phyloP scores from a whole-genome alignment of 2,329 filamentous ascomycete genomes.

The Alternaria panax region DNA sequence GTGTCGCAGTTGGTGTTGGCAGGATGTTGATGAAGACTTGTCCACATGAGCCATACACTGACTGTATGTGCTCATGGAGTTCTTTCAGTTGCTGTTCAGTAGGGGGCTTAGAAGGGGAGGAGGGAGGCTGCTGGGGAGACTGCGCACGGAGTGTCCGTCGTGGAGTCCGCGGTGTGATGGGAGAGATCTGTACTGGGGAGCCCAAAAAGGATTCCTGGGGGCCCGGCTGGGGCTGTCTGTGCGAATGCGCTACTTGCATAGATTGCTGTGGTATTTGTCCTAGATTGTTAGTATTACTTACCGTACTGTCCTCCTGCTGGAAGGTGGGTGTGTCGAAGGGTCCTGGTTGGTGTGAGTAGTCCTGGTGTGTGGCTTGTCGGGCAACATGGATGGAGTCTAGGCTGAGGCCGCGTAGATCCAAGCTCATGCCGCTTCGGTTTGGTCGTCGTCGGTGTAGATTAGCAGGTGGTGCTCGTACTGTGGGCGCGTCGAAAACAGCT shows the following conservation, averaged over 20 bases:
- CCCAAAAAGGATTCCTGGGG: constrained; percentile 52
- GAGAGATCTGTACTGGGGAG: constrained; percentile 50
- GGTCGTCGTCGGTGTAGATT: constrained; percentile 59
- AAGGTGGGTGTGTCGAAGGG: constrained; percentile 40
- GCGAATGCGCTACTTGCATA: constrained; percentile 90
- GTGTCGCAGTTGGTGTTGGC: constrained; percentile 60
- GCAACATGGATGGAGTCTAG: constrained; percentile 50
- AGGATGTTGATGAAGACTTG: constrained; percentile 58
- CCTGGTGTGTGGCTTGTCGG: constrained; percentile 52
- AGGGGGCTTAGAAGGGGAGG: constrained; percentile 45
- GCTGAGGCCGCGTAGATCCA: constrained; percentile 73
- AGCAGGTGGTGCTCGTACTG: constrained; percentile 70
- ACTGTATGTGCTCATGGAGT: constrained; percentile 54
- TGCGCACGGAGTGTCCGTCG: constrained; percentile 41
- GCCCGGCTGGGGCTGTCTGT: constrained; percentile 82
- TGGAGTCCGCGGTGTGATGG: constrained; percentile 46
- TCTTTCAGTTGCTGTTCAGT: constrained; percentile 53
- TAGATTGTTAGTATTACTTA: constrained; percentile 65
- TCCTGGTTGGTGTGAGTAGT: constrained; percentile 42
- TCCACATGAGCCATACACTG: constrained; percentile 53
- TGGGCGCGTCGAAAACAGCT: constrained; percentile 76
- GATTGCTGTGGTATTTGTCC: constrained; percentile 74
- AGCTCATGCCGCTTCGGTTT: constrained; percentile 84
- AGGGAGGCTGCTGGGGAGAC: constrained; percentile 44
- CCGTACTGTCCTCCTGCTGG: constrained; percentile 60